Percentiles rank a stretch among this genome's conserved stretches.
Conservation (phyloP, 2,329 filamentous ascomycete species). For the Colletotrichum tanaceti region DNA sequence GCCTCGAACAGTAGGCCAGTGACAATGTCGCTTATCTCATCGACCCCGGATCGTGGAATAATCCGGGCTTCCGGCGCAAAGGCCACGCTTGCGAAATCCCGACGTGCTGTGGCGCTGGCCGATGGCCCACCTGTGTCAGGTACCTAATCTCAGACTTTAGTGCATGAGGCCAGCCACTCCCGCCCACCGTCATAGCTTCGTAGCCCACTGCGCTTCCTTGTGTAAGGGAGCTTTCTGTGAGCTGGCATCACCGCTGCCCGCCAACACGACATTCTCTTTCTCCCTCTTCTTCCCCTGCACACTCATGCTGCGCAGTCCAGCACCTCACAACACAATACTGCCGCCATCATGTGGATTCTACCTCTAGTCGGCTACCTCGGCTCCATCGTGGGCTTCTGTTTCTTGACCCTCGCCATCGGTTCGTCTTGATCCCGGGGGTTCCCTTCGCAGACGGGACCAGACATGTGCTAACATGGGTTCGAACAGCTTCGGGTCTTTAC, state of each 20-base stretch:
- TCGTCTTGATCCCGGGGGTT: slow-evolving; percentile 46
- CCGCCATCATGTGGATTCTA: slow-evolving; percentile 87
- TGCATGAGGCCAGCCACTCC: neutral
- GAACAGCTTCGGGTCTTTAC: slow-evolving; percentile 90
- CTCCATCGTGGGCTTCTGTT: slow-evolving; percentile 88
- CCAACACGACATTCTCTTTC: slow-evolving; percentile 2
- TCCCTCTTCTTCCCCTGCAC: neutral
- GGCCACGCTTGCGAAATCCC: slow-evolving; percentile 38
- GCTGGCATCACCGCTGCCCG: neutral
- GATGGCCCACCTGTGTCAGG: no score
- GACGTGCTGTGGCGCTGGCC: slow-evolving; percentile 20
- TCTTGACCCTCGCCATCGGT: slow-evolving; percentile 95
- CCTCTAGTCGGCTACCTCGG: slow-evolving; percentile 91
- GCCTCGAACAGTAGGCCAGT: fast-evolving
- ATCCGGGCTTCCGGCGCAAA: slow-evolving; percentile 35
- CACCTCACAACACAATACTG: neutral
- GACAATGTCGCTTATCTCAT: slow-evolving; percentile 11
- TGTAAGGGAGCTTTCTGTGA: slow-evolving; percentile 11
- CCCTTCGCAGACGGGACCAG: slow-evolving; percentile 1
- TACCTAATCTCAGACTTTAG: no score
- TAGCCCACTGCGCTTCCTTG: slow-evolving; percentile 1
- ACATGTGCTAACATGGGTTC: neutral
- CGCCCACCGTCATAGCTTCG: slow-evolving; percentile 20
- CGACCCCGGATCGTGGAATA: slow-evolving; percentile 15
- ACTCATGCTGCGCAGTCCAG: slow-evolving; percentile 17